These are phyloP conservation scores for Hypholoma sublateritium DNA, from an alignment of 768 basidiomycete species.

Conservation along the genomic window DNA sequence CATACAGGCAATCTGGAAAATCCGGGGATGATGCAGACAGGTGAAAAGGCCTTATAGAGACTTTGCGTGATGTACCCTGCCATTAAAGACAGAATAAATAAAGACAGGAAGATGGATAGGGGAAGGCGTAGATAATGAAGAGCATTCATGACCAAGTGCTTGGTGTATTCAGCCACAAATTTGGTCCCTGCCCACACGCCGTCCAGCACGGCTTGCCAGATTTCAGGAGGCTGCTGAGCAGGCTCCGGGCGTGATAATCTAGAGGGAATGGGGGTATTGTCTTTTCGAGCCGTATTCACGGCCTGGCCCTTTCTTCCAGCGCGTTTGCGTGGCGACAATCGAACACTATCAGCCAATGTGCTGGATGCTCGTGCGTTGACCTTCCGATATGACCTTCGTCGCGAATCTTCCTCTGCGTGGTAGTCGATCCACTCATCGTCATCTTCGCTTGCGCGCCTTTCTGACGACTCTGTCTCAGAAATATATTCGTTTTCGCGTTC, in stretches of 20 bases:
- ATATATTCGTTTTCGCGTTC: neutral
- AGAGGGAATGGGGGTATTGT: conserved; percentile 5
- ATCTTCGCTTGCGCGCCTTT: neutral
- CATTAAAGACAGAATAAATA: conserved; percentile 50
- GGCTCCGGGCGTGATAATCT: neutral
- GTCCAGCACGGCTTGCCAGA: conserved; percentile 25
- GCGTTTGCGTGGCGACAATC: conserved; percentile 1
- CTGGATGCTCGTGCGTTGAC: neutral
- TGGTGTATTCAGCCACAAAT: conserved; percentile 37
- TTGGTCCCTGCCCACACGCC: conserved; percentile 20
- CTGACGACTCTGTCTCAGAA: neutral
- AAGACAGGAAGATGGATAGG: conserved; percentile 50
- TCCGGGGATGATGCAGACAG: conserved; percentile 63
- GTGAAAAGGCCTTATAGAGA: conserved; percentile 48
- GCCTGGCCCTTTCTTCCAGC: neutral
- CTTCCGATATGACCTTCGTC: neutral
- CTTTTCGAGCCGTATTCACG: neutral
- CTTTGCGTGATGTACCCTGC: conserved; percentile 38
- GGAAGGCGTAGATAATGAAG: conserved; percentile 54
- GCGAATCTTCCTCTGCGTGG: neutral
- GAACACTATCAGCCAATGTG: neutral
- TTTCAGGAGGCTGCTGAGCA: conserved; percentile 7
- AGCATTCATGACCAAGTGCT: conserved; percentile 48
- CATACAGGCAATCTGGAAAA: conserved; percentile 52
- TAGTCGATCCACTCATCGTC: conserved; percentile 35